Evolutionary conservation across 495 filamentous ascomycete genomes (phyloP).

Genomic region (Penicillium alfredii): DNA sequence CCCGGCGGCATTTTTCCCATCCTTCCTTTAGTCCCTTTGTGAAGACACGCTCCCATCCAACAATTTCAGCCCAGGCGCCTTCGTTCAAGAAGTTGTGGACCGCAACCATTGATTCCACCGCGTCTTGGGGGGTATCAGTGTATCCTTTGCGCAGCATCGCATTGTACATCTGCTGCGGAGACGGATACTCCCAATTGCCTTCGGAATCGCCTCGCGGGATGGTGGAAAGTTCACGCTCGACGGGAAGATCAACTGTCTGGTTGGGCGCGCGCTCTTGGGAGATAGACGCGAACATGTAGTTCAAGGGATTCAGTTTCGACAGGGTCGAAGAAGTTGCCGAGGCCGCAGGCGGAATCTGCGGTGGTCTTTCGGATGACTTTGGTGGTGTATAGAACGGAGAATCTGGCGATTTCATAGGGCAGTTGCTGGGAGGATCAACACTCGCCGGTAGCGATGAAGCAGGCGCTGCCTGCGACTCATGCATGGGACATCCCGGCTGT

Average conservation of each 20-base stretch:
- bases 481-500: slow-evolving; percentile 90
- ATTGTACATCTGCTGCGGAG: slow-evolving; percentile 99
- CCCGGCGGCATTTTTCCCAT: slow-evolving; percentile 67
- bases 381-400: slow-evolving; percentile 37
- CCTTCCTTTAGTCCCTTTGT: slow-evolving; percentile 60
- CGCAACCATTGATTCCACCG: slow-evolving; percentile 94
- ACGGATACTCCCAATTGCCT: slow-evolving; percentile 94
- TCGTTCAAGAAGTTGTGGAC: slow-evolving; percentile 98
- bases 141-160: slow-evolving; percentile 93
- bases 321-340: slow-evolving; percentile 41
- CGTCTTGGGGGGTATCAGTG: slow-evolving; percentile 85
- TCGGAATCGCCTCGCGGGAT: slow-evolving; percentile 73
- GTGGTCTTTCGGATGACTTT: slow-evolving; percentile 17
- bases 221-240: slow-evolving; percentile 71
- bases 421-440: slow-evolving; percentile 42
- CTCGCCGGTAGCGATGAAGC: slow-evolving; percentile 36
- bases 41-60: slow-evolving; percentile 86
- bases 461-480: slow-evolving; percentile 51
- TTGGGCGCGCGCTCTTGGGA: slow-evolving; percentile 69
- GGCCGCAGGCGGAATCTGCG: slow-evolving; percentile 19
- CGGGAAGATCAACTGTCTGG: slow-evolving; percentile 67
- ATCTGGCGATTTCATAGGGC: slow-evolving; percentile 46
- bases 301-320: slow-evolving; percentile 82
- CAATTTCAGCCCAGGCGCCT: slow-evolving; percentile 91
- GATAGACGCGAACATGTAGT: slow-evolving; percentile 89